Evolutionary conservation across 164 flowering plant species (phyloP), one percentile per base, ranked within the genome.

Genomic region (Annona cherimola): DNA sequence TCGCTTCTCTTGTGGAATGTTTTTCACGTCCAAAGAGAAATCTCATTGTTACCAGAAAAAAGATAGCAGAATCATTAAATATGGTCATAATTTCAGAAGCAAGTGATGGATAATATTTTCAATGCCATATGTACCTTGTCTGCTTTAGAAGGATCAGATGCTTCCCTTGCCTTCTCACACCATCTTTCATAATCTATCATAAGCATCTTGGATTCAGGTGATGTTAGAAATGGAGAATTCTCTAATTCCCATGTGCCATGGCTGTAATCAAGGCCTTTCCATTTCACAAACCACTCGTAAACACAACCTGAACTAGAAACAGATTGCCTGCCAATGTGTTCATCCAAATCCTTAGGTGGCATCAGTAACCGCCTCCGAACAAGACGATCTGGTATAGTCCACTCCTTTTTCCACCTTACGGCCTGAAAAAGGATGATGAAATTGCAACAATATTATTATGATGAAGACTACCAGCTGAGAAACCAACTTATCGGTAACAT

Each of bases 281-380:
- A 92, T 79, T 92, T 90, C 76, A 92, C 95, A 78, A 92, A 86
- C 97, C 97, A 92, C 73, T 90, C 95, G 41, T 42, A 57, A 42
- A 42, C 63, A 40, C 45, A 54, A 42, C 40, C 19, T 65, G 69
- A 6, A 41, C 18, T 18, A 7, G 50, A 63, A 40, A 40, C 9
- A 16, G 40, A n/a, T 19, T 54, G n/a, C 60, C 40, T 45, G 54
- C 11, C 68, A 65, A 67, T 42, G 74, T 68, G 39, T 55, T 73
- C 75, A 66, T 59, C 78, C 61, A 26, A 69, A 63, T 67, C 78
- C 68, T 75, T 66, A 26, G 74, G 71, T 45, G 82, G 57, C 63
- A 72, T 50, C 60, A 87, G 46, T 44, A 75, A 67, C 75, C 92
- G 85, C 78, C 82, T 89, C 77, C 76, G 79, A 45, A 92, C 71